Conservation (phyloP, 2,329 filamentous ascomycete species). For the Claviceps digitariae region DNA sequence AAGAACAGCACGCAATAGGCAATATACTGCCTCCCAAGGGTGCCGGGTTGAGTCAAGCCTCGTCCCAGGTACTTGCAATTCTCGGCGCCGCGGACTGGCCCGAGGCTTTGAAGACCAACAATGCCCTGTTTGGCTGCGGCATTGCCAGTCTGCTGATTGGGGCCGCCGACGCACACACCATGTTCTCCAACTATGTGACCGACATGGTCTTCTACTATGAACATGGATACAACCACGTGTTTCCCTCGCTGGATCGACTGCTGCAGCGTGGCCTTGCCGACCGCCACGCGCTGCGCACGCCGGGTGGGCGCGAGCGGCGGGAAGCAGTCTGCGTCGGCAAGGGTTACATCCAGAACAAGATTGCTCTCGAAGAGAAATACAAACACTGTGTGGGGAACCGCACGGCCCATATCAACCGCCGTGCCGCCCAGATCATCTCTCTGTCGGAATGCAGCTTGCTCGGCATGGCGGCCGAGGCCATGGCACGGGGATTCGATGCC, state of each 20-base stretch:
- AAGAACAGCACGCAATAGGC: conserved; percentile 7
- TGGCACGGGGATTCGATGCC: conserved; percentile 9
- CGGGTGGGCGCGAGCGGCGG: conserved; percentile 8
- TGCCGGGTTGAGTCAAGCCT: conserved; percentile 6
- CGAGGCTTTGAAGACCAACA: conserved; percentile 8
- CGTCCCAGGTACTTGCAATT: conserved; percentile 5
- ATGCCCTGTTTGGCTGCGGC: conserved; percentile 11
- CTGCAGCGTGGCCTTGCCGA: conserved; percentile 8
- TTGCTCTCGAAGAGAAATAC: conserved; percentile 6
- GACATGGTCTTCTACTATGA: conserved; percentile 13
- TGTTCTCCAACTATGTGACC: conserved; percentile 13
- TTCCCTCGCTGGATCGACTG: conserved; percentile 8
- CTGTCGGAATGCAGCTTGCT: conserved; percentile 11
- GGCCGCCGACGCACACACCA: conserved; percentile 8
- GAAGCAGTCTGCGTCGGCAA: conserved; percentile 8
- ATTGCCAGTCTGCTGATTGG: conserved; percentile 10
- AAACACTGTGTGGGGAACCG: not conserved
- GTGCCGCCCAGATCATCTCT: conserved; percentile 8
- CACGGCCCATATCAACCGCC: conserved; percentile 7
- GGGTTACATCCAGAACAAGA: conserved; percentile 10
- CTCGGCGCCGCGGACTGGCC: conserved; percentile 8
- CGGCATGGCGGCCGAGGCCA: conserved; percentile 10
- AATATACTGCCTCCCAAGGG: conserved; percentile 11
- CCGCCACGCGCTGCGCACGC: conserved; percentile 7
- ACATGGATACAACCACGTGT: conserved; percentile 12